phyloP scores from a whole-genome alignment of 441 rosid species.

The Populus hybrid region DNA sequence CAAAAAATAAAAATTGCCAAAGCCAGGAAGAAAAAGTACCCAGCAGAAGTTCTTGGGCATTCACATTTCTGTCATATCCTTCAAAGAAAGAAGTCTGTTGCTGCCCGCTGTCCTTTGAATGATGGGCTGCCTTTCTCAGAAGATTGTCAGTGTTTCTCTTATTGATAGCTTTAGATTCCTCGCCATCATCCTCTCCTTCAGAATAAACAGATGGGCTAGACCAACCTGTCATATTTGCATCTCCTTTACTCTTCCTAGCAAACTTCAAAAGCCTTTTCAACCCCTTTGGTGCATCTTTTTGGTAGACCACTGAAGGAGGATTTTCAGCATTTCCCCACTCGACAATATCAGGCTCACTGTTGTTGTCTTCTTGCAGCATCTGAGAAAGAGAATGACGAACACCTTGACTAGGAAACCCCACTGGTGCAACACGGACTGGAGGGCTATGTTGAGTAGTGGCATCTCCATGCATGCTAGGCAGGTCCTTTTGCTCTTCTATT shows the following conservation, averaged over 20 bases:
- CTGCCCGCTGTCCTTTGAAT: slow-evolving; percentile 40
- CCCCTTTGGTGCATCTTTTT: slow-evolving; percentile 69
- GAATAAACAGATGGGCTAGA: slow-evolving; percentile 62
- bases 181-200: slow-evolving; percentile 66
- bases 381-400: slow-evolving; percentile 68
- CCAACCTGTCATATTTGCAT: slow-evolving; percentile 54
- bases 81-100: slow-evolving; percentile 27
- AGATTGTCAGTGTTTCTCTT: slow-evolving; percentile 50
- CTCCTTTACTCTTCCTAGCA: slow-evolving; percentile 69
- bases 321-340: slow-evolving; percentile 79
- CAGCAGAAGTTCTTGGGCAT: slow-evolving; percentile 30
- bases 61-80: slow-evolving; percentile 28
- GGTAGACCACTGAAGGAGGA: slow-evolving; percentile 53
- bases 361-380: slow-evolving; percentile 79
- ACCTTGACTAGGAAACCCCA: slow-evolving; percentile 46
- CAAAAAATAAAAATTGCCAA: slow-evolving; percentile 2
- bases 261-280: slow-evolving; percentile 67
- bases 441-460: slow-evolving; percentile 31
- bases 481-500: slow-evolving; percentile 45
- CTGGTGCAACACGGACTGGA: slow-evolving; percentile 26
- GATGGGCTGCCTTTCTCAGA: slow-evolving; percentile 45
- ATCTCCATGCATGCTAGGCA: slow-evolving; percentile 25
- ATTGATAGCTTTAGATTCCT: slow-evolving; percentile 45
- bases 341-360: slow-evolving; percentile 48
- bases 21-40: slow-evolving; percentile 28